phyloP scores from a whole-genome alignment of 306 rosid species.

The Acacia crassicarpa region DNA sequence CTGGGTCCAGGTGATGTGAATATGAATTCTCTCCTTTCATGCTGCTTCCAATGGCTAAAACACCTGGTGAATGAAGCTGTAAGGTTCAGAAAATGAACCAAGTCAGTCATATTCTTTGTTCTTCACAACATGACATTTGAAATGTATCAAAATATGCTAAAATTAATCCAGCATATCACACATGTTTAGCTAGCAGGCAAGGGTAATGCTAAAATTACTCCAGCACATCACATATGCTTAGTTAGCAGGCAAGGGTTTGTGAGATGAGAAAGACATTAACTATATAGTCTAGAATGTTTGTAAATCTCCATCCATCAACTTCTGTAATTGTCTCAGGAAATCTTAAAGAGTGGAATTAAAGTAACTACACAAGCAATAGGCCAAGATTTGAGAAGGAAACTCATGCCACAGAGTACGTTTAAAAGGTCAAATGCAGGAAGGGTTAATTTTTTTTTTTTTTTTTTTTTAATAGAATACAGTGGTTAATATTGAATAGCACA shows the following conservation, averaged over 20 bases:
- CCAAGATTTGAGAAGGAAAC: not conserved
- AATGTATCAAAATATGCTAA: not conserved
- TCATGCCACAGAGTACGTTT: not conserved
- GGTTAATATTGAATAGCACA: not conserved
- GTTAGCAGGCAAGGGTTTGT: not conserved
- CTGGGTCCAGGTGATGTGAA: slow-evolving; percentile 96
- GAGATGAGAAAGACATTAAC: not conserved
- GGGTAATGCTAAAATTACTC: not conserved
- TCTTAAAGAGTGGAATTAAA: slow-evolving; percentile 16
- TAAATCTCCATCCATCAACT: slow-evolving; percentile 14
- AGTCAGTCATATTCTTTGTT: slow-evolving; percentile 9
- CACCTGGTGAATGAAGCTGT: slow-evolving; percentile 97
- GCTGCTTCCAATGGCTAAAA: slow-evolving; percentile 97
- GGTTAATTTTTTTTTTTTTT: too few species aligned
- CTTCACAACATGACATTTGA: too few species aligned
- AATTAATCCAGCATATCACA: not conserved
- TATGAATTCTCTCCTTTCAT: slow-evolving; percentile 97
- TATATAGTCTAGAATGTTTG: not conserved
- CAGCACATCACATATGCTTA: not conserved
- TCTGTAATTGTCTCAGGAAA: not conserved
- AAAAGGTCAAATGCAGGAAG: not conserved
- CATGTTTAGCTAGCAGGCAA: not conserved
- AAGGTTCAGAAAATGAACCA: slow-evolving; percentile 38
- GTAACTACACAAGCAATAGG: not conserved
- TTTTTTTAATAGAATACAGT: not conserved